Evolutionary conservation across 306 rosid species (phyloP), one percentile per base, ranked within the genome.

Genomic region (Mimosa bimucronata): DNA sequence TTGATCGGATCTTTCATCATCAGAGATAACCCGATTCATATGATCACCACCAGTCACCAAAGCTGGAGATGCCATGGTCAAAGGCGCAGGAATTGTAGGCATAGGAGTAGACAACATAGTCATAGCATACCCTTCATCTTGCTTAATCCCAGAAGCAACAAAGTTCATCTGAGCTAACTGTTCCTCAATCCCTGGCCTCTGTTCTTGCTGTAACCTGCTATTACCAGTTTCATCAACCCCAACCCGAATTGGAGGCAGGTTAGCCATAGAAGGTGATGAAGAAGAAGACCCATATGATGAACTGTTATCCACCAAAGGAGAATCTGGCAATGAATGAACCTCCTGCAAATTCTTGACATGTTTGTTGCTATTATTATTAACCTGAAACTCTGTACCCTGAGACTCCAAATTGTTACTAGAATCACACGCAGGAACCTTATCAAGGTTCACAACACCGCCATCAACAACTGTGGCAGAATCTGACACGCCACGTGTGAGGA

Each of bases 201-300:
- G 86, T 83, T 89, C 89, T 71, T 84, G 84, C 13, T 87, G 97
- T 80, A 81, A 66, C 78, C 81, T 78, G 31, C 37, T 83, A 31
- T n/a, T 83, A 40, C 79, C 88, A 62, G 53, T 80, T 8, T 90
- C 94, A 7, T 91, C 97, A 23, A 88, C 86, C 0, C 91, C 91
- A 64, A 96, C 93, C 78, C 94, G 90, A 80, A 96, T 89, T 1
- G 94, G 98, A n/a, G 98, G 97, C 82, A 96, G 81, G 82, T 89
- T 96, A 0, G 92, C 86, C 87, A 88, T 71, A 2, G 97, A 91
- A 50, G 97, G 92, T 29, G 94, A 83, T 2, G 92, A 84, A 70
- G 97, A 82, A 52, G 90, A 84, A 23, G 97, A 91, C 9, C 88
- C 91, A 34, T 73, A 83, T 1, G 92, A 85, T 1, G 90, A 82